phyloP scores from a whole-genome alignment of 805 yeast species.

The Yarrowia keelungensis region DNA sequence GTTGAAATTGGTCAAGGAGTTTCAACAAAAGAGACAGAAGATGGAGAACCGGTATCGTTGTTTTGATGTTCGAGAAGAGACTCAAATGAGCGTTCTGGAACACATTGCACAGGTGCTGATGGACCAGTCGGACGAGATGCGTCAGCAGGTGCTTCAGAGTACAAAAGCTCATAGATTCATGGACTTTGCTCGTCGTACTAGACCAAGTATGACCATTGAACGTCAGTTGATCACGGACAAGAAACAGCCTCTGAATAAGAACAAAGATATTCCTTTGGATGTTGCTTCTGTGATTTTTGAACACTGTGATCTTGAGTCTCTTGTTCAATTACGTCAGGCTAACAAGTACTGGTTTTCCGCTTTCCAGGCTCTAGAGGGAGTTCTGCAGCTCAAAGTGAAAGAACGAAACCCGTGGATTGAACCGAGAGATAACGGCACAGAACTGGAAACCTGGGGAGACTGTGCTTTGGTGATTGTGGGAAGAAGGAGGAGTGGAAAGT shows the following conservation, averaged over 20 bases:
- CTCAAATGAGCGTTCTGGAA: not conserved
- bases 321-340: not conserved
- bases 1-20: too few relatives aligned
- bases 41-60: too few relatives aligned
- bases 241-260: not conserved
- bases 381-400: not conserved
- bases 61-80: too few relatives aligned
- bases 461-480: slow-evolving; percentile 7
- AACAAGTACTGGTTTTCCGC: not conserved
- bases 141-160: not conserved
- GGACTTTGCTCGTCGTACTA: not conserved
- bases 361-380: not conserved
- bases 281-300: not conserved
- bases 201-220: not conserved
- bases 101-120: not conserved
- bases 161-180: not conserved
- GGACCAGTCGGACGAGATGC: not conserved
- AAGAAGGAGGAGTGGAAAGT: not conserved
- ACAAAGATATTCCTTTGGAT: not conserved
- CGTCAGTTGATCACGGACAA: too few relatives aligned
- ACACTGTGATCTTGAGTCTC: not conserved
- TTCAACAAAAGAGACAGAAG: too few relatives aligned
- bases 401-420: not conserved
- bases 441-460: slow-evolving; percentile 7
- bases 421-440: not conserved